Evolutionary conservation across 2,329 filamentous ascomycete genomes (phyloP), one percentile per base, ranked within the genome.

Genomic region (Colletotrichum musicola): DNA sequence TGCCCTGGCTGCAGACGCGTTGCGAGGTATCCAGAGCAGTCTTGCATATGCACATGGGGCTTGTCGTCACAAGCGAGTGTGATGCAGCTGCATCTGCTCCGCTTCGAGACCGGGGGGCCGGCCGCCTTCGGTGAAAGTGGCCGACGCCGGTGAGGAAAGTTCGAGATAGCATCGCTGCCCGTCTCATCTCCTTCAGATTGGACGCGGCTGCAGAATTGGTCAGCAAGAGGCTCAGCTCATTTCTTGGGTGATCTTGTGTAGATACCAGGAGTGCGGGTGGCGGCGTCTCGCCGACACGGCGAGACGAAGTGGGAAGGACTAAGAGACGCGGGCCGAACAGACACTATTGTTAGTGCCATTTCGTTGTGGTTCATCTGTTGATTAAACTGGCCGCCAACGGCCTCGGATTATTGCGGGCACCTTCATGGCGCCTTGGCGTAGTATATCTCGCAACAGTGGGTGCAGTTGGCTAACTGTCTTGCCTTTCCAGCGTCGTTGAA

Each of bases 11-110:
- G 64, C 46, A 35, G 38, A 40, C 55, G 55, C 25, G n/a, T 27
- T 49, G 30, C 42, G 27, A 44, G 40, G n/a, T 53, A 30, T 38
- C 35, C 42, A 59, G 30, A 10, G 46, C 44, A 50, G 50, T 51
- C 62, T 57, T 66, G 62, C 62, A 65, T 61, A 44, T 35, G 38
- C 47, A 35, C 50, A 55, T 44, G 49, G 47, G 59, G 25, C 38
- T 58, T 22, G 61, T 54, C 59, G 49, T 64, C 62, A 50, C 49
- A 50, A 65, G 55, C 47, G 61, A 59, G 14, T 47, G 60, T 68
- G 64, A 65, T 65, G 25, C 18, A 60, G 55, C 61, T 65, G 49
- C 61, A 60, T 40, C 25, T 66, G 42, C 65, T 60, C 44, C 66
- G 62, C 66, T 60, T 46, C 30, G 27, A 16, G 46, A 18, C 25